Percentiles rank a stretch among this genome's conserved stretches.
Evolutionary conservation across 2,329 filamentous ascomycete genomes (phyloP).

Genomic region (Cladorrhinum sp.): DNA sequence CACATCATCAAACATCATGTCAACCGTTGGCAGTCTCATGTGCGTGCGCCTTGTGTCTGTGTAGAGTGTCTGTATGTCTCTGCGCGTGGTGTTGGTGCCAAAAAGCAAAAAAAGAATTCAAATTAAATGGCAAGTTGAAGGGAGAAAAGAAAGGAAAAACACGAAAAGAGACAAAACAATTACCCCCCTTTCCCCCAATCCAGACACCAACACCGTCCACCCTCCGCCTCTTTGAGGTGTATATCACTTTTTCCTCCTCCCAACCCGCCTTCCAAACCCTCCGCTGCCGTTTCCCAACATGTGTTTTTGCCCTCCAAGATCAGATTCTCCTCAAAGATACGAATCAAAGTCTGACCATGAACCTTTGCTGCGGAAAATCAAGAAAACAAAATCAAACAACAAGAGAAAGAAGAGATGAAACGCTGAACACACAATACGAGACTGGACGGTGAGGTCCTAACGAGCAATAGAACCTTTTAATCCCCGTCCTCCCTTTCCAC

Average conservation of each 20-base stretch:
- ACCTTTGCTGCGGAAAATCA: constrained; percentile 17
- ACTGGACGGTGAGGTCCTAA: constrained; percentile 16
- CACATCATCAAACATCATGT: not conserved
- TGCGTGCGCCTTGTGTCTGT: not conserved
- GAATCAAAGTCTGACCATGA: constrained; percentile 22
- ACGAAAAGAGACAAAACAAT: constrained; percentile 12
- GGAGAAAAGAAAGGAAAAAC: not conserved
- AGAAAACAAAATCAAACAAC: constrained; percentile 22
- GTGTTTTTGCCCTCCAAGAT: constrained; percentile 4
- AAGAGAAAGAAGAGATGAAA: constrained; percentile 24
- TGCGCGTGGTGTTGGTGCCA: constrained; percentile 7
- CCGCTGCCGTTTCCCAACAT: constrained; percentile 19
- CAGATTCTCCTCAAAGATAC: constrained; percentile 17
- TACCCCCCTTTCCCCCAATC: constrained; percentile 19
- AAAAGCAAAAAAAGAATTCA: constrained; percentile 18
- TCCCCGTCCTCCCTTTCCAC: constrained; percentile 23
- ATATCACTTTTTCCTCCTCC: constrained; percentile 22
- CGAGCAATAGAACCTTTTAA: constrained; percentile 31
- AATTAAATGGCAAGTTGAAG: constrained; percentile 1
- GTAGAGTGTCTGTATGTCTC: not conserved
- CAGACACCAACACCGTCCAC: constrained; percentile 24
- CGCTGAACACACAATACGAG: constrained; percentile 30
- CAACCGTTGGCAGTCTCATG: not conserved
- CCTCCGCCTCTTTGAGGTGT: constrained; percentile 23
- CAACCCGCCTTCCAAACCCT: not conserved